Base-by-base conservation (phyloP, 2,329 filamentous ascomycete genomes). In the Cryphonectria nitschkei region DNA sequence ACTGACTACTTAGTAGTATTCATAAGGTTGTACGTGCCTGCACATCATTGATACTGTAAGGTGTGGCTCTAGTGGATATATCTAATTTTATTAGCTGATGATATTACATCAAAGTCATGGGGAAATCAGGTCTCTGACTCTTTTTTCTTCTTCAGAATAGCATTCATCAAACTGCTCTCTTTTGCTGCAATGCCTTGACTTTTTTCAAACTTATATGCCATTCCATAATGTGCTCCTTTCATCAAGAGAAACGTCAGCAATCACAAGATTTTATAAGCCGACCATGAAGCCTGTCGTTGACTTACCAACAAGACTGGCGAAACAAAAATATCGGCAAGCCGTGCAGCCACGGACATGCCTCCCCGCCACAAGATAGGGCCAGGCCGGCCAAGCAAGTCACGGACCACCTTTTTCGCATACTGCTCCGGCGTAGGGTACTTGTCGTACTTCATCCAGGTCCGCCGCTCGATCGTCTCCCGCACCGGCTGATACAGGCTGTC, bases 381-480 rank as follows among this genome's bases (percentile, higher is more conserved):
- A 22, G 52, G 68, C 19, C 56, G 66, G 32, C 54, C 68, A 19
- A 69, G 54, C 41, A 61, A 29, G 16, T 69, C 62, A 5, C 8
- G 8, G 3, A 14, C 62, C 8, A 69, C 54, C 39, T 67, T n/a
- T 41, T 61, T 66, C 1, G 54, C 68, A 34, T 39, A 69, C 16
- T 52, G 29, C 41, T 69, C 68, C 1, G 62, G 62, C 9, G 54
- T 67, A 3, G 68, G 62, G 39, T 67, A 69, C 32, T 61, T 66
- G 22, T 37, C 22, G 0, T 46, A 54, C 9, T 52, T 54, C 32
- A 69, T n/a, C 22, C 65, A 69, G 2, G 32, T 37, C 4, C 62
- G 61, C 4, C 46, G 16, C n/a, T 69, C 68, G 11, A 67, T 19
- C 13, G 46, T 37, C 26, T 60, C 43, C 32, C 46, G 56, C 32